Conservation (phyloP, 2,329 filamentous ascomycete species). For the Mycosphaerella arachidis region DNA sequence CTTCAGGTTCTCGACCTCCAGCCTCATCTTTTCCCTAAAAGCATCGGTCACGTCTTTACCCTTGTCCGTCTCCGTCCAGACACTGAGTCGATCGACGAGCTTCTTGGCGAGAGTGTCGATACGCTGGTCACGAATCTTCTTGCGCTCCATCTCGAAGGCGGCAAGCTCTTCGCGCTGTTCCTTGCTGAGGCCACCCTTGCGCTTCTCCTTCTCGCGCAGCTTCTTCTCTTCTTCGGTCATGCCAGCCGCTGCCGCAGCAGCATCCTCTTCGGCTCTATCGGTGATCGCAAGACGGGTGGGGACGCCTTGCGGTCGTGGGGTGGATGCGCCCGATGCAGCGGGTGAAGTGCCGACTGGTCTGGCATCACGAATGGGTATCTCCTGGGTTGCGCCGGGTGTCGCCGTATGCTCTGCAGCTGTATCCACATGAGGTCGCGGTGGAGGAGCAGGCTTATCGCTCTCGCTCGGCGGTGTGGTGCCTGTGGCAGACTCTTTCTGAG, state of each 20-base stretch:
- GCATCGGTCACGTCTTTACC: constrained; percentile 75
- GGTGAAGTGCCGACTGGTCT: constrained; percentile 14
- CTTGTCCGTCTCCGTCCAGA: constrained; percentile 98
- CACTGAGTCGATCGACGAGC: constrained; percentile 79
- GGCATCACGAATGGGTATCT: constrained; percentile 24
- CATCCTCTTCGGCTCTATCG: constrained; percentile 78
- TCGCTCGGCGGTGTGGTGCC: constrained; percentile 18
- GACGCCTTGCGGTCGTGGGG: constrained; percentile 53
- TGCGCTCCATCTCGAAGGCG: constrained; percentile 82
- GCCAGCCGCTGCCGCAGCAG: constrained; percentile 59
- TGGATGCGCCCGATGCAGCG: constrained; percentile 38
- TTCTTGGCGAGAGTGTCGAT: constrained; percentile 80
- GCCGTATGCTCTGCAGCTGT: constrained; percentile 6
- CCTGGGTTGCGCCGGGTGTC: constrained; percentile 15
- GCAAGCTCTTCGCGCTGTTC: constrained; percentile 90
- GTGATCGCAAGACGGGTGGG: constrained; percentile 81
- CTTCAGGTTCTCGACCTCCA: constrained; percentile 96
- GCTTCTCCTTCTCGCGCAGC: constrained; percentile 76
- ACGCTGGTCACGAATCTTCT: constrained; percentile 78
- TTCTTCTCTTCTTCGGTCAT: constrained; percentile 71
- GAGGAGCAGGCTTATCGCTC: constrained; percentile 9
- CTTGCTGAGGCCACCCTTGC: constrained; percentile 79
- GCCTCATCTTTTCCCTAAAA: constrained; percentile 88
- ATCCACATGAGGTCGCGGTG: constrained; percentile 11
- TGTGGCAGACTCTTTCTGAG: constrained; percentile 19